These are phyloP conservation scores for Diplocarpon mali DNA, from an alignment of 2,329 filamentous ascomycete species.

Conservation along the genomic window DNA sequence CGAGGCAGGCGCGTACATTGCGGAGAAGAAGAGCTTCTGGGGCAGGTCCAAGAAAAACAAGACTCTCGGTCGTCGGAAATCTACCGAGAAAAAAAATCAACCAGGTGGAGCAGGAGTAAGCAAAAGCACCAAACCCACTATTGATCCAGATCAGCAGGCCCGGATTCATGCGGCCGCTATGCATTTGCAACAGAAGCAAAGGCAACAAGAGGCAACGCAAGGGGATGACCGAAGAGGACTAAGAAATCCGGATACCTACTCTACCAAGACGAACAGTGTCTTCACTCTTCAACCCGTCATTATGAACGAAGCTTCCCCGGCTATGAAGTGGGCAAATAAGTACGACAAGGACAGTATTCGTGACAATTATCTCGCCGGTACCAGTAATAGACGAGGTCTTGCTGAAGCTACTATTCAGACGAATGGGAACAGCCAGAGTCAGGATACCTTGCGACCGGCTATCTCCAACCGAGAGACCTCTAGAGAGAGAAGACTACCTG, in stretches of 20 bases:
- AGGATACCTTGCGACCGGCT: conserved; percentile 18
- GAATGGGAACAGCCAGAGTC: conserved; percentile 26
- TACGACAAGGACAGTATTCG: conserved; percentile 86
- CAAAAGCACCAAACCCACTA: conserved; percentile 76
- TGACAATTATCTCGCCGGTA: conserved; percentile 72
- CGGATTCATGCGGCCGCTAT: conserved; percentile 86
- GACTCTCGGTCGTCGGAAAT: conserved; percentile 55
- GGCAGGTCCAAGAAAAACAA: conserved; percentile 67
- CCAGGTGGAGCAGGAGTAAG: conserved; percentile 40
- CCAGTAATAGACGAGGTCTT: conserved; percentile 57
- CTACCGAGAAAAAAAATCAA: conserved; percentile 49
- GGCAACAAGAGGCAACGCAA: conserved; percentile 54
- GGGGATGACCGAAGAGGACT: conserved; percentile 39
- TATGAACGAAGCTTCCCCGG: conserved; percentile 76
- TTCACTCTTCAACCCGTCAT: conserved; percentile 80
- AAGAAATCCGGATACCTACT: conserved; percentile 45
- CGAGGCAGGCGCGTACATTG: conserved; percentile 77
- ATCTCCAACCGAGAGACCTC: conserved; percentile 11
- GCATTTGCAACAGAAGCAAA: conserved; percentile 63
- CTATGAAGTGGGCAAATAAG: conserved; percentile 93
- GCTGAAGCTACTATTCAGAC: conserved; percentile 36
- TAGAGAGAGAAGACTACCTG: conserved; percentile 25
- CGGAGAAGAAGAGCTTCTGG: conserved; percentile 91
- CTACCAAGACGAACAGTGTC: conserved; percentile 75
- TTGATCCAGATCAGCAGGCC: conserved; percentile 84